These are phyloP conservation scores for Cystobasidiaceae sp. DNA, from an alignment of 1,284 basidiomycete genomes.

Conservation along the genomic window DNA sequence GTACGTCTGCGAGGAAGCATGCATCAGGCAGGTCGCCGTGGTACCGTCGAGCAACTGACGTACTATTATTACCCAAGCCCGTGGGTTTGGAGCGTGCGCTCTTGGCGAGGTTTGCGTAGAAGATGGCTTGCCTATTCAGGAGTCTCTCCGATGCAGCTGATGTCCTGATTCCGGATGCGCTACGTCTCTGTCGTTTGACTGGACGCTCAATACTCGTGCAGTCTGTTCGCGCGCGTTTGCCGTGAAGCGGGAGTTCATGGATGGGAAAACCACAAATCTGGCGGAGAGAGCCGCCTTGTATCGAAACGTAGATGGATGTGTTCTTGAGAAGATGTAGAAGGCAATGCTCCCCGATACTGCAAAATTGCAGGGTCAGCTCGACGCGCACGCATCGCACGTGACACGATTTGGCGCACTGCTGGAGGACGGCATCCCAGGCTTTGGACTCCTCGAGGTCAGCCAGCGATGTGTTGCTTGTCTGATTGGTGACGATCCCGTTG, in stretches of 20 bases:
- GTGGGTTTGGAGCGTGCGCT: too few relatives aligned
- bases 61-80: too few relatives aligned
- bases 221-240: background rate
- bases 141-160: constrained; percentile 21
- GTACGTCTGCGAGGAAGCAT: background rate
- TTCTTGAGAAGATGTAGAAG: constrained; percentile 68
- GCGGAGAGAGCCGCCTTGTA: constrained; percentile 73
- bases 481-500: constrained; percentile 53
- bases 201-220: background rate
- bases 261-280: constrained; percentile 70
- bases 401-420: constrained; percentile 51
- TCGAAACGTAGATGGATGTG: constrained; percentile 63
- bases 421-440: constrained; percentile 63
- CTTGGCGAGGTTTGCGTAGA: constrained; percentile 1
- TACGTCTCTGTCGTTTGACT: background rate
- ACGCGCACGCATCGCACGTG: too few relatives aligned
- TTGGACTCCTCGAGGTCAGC: constrained; percentile 57
- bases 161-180: constrained; percentile 3
- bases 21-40: too few relatives aligned
- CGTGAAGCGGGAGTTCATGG: constrained; percentile 49
- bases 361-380: too few relatives aligned
- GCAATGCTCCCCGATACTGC: too few relatives aligned
- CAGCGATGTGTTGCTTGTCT: constrained; percentile 67
- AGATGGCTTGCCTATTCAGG: background rate
- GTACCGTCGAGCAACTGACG: too few relatives aligned